phyloP scores from a whole-genome alignment of 2,329 filamentous ascomycete species.

The Magnaporthiopsis poae region DNA sequence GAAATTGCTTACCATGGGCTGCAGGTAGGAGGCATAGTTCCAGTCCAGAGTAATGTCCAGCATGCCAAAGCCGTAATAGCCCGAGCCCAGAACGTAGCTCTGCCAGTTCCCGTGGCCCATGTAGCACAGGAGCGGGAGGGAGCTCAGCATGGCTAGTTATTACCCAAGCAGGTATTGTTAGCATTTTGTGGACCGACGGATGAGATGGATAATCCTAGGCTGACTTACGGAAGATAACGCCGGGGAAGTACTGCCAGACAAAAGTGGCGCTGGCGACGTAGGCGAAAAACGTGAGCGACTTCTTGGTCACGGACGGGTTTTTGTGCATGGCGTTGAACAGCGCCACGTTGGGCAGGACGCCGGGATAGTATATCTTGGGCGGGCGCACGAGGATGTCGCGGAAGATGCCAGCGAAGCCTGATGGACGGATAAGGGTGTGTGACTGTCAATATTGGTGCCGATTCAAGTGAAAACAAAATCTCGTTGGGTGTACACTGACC shows the following conservation, averaged over 20 bases:
- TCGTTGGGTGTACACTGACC: conserved; percentile 1
- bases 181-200: too few species aligned
- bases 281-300: conserved; percentile 20
- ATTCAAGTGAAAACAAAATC: neutral
- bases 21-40: conserved; percentile 17
- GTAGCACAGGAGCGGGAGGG: conserved; percentile 20
- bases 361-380: conserved; percentile 22
- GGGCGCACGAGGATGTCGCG: conserved; percentile 22
- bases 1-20: conserved; percentile 12
- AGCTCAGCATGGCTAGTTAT: conserved; percentile 12
- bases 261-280: conserved; percentile 19
- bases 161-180: neutral
- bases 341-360: conserved; percentile 20
- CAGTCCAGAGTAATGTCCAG: conserved; percentile 22
- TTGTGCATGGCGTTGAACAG: conserved; percentile 24
- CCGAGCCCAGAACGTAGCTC: conserved; percentile 21
- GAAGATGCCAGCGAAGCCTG: conserved; percentile 19
- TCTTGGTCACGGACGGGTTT: conserved; percentile 19
- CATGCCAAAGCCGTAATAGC: conserved; percentile 22
- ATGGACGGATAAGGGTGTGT: too few species aligned
- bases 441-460: neutral
- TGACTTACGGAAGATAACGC: conserved; percentile 20
- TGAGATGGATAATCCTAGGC: too few species aligned
- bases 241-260: conserved; percentile 23
- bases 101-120: conserved; percentile 23